These are phyloP conservation scores for Silene uniflora DNA, from an alignment of 148 eudicot species.

Conservation along the genomic window DNA sequence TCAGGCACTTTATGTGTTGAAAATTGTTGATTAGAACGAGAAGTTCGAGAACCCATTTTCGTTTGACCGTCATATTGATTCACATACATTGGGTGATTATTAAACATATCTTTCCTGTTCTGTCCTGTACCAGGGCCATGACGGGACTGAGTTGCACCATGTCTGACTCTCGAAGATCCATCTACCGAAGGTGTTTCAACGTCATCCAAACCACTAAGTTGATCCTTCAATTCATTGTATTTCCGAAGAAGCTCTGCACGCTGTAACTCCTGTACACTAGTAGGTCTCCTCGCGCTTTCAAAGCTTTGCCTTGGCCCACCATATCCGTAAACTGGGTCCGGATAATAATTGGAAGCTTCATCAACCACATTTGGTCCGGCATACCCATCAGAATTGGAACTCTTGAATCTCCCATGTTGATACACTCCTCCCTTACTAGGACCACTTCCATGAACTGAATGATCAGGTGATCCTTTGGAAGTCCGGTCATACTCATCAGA, in stretches of 20 bases:
- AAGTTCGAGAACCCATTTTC: too few species aligned
- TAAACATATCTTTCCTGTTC: constrained; percentile 2
- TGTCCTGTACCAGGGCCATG: neutral
- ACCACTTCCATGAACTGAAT: constrained; percentile 19
- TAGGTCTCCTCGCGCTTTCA: constrained; percentile 31
- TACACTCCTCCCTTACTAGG: constrained; percentile 18
- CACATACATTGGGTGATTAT: constrained; percentile 29
- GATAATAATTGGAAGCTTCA: constrained; percentile 42
- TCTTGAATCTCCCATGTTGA: constrained; percentile 33
- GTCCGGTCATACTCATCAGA: constrained; percentile 27
- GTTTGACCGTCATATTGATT: constrained; percentile 37
- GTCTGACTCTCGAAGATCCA: constrained; percentile 29
- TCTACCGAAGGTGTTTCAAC: constrained; percentile 31
- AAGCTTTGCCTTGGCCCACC: constrained; percentile 37
- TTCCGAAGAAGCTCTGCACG: constrained; percentile 59
- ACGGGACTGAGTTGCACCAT: constrained; percentile 24
- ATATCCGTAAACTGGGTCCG: constrained; percentile 27
- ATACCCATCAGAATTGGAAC: constrained; percentile 27
- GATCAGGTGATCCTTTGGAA: constrained; percentile 22
- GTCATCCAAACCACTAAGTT: constrained; percentile 44
- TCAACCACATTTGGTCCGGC: constrained; percentile 34
- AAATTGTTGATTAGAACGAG: constrained; percentile 28
- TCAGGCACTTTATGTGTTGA: constrained; percentile 28
- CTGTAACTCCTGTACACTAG: constrained; percentile 40
- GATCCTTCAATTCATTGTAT: constrained; percentile 55